These are phyloP conservation scores for Pseudogymnoascus sp. DNA, from an alignment of 2,329 filamentous ascomycete genomes.

Conservation along the genomic window DNA sequence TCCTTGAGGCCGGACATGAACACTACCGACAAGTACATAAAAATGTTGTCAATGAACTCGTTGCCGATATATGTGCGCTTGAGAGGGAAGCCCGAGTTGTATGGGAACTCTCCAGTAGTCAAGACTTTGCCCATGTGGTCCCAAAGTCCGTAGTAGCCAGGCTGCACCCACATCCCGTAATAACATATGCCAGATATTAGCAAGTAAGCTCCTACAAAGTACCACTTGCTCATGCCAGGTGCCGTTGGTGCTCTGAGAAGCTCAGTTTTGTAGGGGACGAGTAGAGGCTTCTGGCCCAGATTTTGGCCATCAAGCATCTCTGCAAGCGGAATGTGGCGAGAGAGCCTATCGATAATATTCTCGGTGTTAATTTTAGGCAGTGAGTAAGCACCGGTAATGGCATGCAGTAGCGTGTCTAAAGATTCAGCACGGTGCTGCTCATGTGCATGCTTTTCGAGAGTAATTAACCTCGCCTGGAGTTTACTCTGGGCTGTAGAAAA, in stretches of 20 bases:
- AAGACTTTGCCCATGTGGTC: neutral
- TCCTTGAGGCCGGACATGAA: constrained; percentile 1
- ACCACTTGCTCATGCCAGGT: neutral
- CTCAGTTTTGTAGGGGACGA: neutral
- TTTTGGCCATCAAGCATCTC: constrained; percentile 13
- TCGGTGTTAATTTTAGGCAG: constrained; percentile 9
- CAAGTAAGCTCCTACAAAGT: neutral
- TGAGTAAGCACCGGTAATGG: neutral
- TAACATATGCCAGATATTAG: neutral
- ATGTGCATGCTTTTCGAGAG: neutral
- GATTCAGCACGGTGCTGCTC: neutral
- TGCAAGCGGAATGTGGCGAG: constrained; percentile 14
- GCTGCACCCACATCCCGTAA: neutral
- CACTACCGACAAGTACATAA: constrained; percentile 2
- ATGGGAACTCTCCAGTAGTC: constrained; percentile 5
- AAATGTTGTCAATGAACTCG: constrained; percentile 1
- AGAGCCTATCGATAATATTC: constrained; percentile 13
- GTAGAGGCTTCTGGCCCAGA: neutral
- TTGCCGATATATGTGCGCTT: neutral
- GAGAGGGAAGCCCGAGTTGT: neutral
- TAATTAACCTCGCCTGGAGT: neutral
- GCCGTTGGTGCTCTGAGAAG: neutral
- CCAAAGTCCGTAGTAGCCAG: neutral
- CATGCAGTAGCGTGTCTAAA: neutral
- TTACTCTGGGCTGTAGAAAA: neutral